Base-by-base conservation (phyloP, 1,284 basidiomycete genomes). In the Takashimella tepidaria region DNA sequence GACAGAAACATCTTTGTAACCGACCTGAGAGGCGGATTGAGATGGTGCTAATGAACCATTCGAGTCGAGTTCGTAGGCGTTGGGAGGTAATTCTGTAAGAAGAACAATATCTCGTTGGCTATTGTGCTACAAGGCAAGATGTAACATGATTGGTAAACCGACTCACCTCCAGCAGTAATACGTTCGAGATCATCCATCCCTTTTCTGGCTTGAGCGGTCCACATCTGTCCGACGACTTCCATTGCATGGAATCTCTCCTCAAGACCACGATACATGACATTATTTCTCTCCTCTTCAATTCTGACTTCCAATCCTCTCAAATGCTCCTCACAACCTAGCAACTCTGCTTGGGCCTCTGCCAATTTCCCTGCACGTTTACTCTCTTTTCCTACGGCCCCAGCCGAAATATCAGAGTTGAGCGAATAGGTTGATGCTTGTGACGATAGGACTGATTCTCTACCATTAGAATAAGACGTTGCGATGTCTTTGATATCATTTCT, bases 1-100 rank as follows among this genome's bases (percentile, higher is more conserved):
- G 31, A 57, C 56, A 19, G 43, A 48, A 23, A 27, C 51, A 45
- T 73, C 71, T 24, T 70, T 68, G 49, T 68, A 69, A 16, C 69
- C 71, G 16, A 70, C 63, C 55, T 75, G 70, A 3, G 74, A 76
- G 2, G 74, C 74, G 13, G 74, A 76, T 60, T 76, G 73, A 0
- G 73, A 76, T 1, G 74, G 74, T 1, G 73, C 73, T n/a, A 76
- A 57, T 1, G 74, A 76, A n/a, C 68, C 70, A 60, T 76, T 76
- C 21, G 74, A 76, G 56, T 76, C 72, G 47, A 74, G 59, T 60
- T 76, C 74, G 55, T 59, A 76, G 3, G 73, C 69, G 55, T 70
- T 66, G 19, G 61, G 51, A 10, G 62, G 64, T 21, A 69, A 63
- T 40, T 69, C 66, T 60, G 60, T 52, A 3, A 57, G 48, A 49